Percentiles rank a stretch among this genome's conserved stretches.
phyloP scores from a whole-genome alignment of 2,329 filamentous ascomycete genomes.

The Ophiocordyceps polyrhachis-furcata region DNA sequence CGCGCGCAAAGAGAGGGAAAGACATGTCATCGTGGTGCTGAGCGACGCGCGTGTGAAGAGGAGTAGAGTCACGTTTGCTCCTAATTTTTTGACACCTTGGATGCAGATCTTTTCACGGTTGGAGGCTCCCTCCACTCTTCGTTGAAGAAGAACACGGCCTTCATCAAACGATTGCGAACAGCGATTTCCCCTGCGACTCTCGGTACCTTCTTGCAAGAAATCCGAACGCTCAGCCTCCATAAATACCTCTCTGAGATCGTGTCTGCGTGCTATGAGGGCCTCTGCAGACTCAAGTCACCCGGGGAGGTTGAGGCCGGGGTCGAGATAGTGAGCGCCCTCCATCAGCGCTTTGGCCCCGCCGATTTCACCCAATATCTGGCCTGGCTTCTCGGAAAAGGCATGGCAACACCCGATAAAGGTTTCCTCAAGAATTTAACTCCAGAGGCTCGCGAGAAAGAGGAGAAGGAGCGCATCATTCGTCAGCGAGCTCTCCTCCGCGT shows the following conservation, averaged over 20 bases:
- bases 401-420: constrained; percentile 78
- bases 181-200: constrained; percentile 66
- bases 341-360: constrained; percentile 77
- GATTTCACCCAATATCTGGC: constrained; percentile 86
- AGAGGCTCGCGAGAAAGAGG: constrained; percentile 82
- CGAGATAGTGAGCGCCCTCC: constrained; percentile 84
- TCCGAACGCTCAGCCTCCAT: constrained; percentile 75
- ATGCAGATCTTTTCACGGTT: constrained; percentile 51
- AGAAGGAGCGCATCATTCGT: constrained; percentile 76
- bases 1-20: background rate
- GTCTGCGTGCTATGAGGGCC: constrained; percentile 83
- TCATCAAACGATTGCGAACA: constrained; percentile 89
- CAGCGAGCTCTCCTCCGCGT: constrained; percentile 77
- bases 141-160: constrained; percentile 94
- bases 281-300: constrained; percentile 78
- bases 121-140: constrained; percentile 76
- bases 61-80: background rate
- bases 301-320: constrained; percentile 85
- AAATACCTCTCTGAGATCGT: constrained; percentile 97
- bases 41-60: background rate
- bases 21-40: background rate
- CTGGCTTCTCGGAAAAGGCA: constrained; percentile 79
- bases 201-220: constrained; percentile 73
- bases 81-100: constrained; percentile 2
- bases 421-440: constrained; percentile 57